phyloP scores from a whole-genome alignment of 106 monocot species.

The Posidonia australis region DNA sequence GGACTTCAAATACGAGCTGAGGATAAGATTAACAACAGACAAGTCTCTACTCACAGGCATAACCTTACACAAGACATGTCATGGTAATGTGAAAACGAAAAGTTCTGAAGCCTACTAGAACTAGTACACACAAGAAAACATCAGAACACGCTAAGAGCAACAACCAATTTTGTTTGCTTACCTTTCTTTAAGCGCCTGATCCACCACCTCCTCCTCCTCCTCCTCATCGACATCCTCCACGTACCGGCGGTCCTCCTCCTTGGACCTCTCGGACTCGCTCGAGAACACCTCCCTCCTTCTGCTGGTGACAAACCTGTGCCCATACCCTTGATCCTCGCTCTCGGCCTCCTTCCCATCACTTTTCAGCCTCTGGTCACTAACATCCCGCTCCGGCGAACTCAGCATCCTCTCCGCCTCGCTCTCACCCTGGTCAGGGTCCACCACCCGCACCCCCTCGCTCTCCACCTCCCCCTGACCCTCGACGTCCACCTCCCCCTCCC shows the following conservation, averaged over 20 bases:
- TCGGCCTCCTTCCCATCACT: slow-evolving; percentile 45
- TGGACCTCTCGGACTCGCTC: slow-evolving; percentile 49
- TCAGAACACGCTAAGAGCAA: too few species aligned
- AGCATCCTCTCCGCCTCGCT: slow-evolving; percentile 75
- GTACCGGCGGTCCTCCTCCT: slow-evolving; percentile 12
- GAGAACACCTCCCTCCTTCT: slow-evolving; percentile 66
- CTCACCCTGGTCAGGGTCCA: slow-evolving; percentile 44
- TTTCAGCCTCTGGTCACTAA: slow-evolving; percentile 43
- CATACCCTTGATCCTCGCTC: slow-evolving; percentile 30
- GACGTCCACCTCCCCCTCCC: slow-evolving; percentile 53
- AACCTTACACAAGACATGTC: too few species aligned
- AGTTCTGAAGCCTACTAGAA: too few species aligned
- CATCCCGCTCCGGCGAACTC: slow-evolving; percentile 58
- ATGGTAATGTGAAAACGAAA: too few species aligned
- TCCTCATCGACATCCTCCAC: slow-evolving; percentile 49
- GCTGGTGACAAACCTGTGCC: slow-evolving; percentile 63
- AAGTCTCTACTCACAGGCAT: too few species aligned
- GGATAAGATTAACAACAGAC: too few species aligned
- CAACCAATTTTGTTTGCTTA: too few species aligned
- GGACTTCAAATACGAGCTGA: too few species aligned
- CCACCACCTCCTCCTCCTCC: slow-evolving; percentile 49
- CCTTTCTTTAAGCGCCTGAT: slow-evolving; percentile 41
- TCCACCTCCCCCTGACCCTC: slow-evolving; percentile 71
- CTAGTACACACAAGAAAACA: too few species aligned
- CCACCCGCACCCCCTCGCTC: slow-evolving; percentile 49